Conservation (phyloP, 805 yeast genomes). For the Candida palmyrensis region DNA sequence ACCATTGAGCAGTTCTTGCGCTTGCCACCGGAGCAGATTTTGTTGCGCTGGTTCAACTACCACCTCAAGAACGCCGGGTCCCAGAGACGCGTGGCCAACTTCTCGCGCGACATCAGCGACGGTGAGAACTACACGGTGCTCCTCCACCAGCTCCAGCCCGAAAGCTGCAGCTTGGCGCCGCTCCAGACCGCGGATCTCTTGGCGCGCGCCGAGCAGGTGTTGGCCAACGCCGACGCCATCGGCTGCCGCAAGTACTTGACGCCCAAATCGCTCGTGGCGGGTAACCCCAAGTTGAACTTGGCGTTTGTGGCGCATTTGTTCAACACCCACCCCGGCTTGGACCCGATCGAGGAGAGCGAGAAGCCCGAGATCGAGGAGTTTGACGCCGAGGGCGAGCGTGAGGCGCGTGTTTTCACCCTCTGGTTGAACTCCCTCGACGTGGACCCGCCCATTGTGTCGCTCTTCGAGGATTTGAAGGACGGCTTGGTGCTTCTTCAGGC, state of each 20-base stretch:
- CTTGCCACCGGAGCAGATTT: conserved; percentile 94
- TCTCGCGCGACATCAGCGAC: conserved; percentile 82
- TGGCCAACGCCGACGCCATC: conserved; percentile 82
- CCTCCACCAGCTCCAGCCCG: conserved; percentile 83
- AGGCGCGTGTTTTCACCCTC: conserved; percentile 95
- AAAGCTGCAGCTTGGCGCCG: conserved; percentile 75
- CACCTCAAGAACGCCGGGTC: conserved; percentile 92
- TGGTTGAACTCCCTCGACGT: conserved; percentile 97
- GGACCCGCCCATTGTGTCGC: conserved; percentile 85
- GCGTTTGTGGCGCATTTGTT: conserved; percentile 97
- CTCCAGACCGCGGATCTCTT: conserved; percentile 70
- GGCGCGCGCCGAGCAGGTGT: conserved; percentile 81
- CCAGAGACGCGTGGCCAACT: conserved; percentile 79
- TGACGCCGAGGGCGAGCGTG: conserved; percentile 99
- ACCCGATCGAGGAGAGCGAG: conserved; percentile 88
- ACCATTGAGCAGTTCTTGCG: conserved; percentile 95
- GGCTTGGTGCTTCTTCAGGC: conserved; percentile 89
- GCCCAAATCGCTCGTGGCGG: conserved; percentile 87
- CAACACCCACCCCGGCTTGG: conserved; percentile 95
- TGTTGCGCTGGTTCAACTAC: conserved; percentile 95
- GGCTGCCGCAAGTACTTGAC: conserved; percentile 94
- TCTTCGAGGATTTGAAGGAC: conserved; percentile 93
- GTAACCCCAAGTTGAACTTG: conserved; percentile 92
- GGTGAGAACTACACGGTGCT: conserved; percentile 93
- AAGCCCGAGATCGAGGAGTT: conserved; percentile 94